Evolutionary conservation across 2,329 filamentous ascomycete species (phyloP), one percentile per base, ranked within the genome.

Genomic region (Scytalidium lignicola): DNA sequence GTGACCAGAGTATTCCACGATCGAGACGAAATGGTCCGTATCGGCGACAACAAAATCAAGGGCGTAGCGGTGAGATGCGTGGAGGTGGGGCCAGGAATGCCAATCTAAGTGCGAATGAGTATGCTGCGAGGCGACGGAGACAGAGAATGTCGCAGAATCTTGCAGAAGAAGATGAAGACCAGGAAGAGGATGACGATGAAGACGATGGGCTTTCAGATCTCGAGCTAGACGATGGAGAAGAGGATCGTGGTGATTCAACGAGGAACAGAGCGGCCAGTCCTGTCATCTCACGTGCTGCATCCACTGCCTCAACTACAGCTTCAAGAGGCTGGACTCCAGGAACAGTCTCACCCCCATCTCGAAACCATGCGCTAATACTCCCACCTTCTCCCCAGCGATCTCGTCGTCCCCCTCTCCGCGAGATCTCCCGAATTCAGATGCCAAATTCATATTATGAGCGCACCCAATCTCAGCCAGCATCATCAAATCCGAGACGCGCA

Each of bases 1-100:
- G 75, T 40, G 81, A 84, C 58, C 78, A 81, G 65, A 82, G 78
- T 29, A 76, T 83, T 45, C 80, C 81, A 9, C 71, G 54, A 55
- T 59, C 50, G 60, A 61, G 17, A 53, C 58, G 46, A 50, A 55
- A 45, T 49, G 8, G 32, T 47, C 6, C 20, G 15, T 13, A 5
- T 15, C 32, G 32, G 32, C 32, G 15, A 37, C 10, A 13, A 17
- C 8, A 8, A 17, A 37, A n/a, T n/a, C 32, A 37, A 37, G 32
- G 26, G 13, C 7, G 26, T 13, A 7, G 13, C 13, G 26, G 26
- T 13, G 7, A 28, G 13, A 28, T 28, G 12, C 32, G 32, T 17
- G 8, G 8, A 37, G 32, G 32, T n/a, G 32, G 6, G 32, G n/a
- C 5, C 8, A 37, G 32, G 32, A 37, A 37, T n/a, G 12, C 15